Base-by-base conservation (phyloP, 805 yeast species). In the Yarrowia porcina region DNA sequence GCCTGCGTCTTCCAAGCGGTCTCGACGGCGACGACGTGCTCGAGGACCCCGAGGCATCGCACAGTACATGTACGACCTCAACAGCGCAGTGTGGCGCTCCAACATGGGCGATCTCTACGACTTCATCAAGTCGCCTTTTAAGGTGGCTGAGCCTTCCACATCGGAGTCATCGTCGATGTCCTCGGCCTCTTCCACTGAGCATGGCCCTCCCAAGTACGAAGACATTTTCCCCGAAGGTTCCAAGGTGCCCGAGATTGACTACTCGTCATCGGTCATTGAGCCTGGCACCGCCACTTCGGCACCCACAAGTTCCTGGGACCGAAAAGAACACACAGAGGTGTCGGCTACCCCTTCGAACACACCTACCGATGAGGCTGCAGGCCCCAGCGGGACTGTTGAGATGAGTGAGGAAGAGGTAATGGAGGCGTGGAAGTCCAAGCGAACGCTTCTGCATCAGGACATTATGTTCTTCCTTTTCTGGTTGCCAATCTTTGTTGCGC, bases 381-480 rank as follows among this genome's bases (percentile, higher is more conserved):
- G 33, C 2, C 4, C 42, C 13, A 11, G 28, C 5, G 44, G 23
- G 11, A 8, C 32, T 8, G 60, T 32, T 64, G 64, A 32, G 63
- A 63, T 38, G 38, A 25, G 64, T 28, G 72, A 67, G 20, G 68
- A 66, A 47, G 68, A 67, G 54, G 69, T 67, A 23, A 33, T 69
- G 45, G 65, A 67, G 50, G 67, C 67, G 10, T 82, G 85, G 71
- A 71, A 67, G 64, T 65, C 67, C n/a, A 66, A 78, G 65, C 77
- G 77, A 65, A 77, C 77, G 67, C 79, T 78, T 57, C 76, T 82
- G 64, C 76, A 75, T 68, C 88, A 90, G 69, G 97, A 92, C 74
- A 87, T 83, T 70, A 87, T 90, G 89, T 78, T 92, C 66, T 76
- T 90, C 65, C 89, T 92, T 72, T 91, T 92, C 80, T 92, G 97